A percentile compares a stretch with the other conserved stretches of the same genome.
These are phyloP conservation scores for Jamesozyma gamospora DNA, from an alignment of 805 yeast genomes.

Conservation along the genomic window DNA sequence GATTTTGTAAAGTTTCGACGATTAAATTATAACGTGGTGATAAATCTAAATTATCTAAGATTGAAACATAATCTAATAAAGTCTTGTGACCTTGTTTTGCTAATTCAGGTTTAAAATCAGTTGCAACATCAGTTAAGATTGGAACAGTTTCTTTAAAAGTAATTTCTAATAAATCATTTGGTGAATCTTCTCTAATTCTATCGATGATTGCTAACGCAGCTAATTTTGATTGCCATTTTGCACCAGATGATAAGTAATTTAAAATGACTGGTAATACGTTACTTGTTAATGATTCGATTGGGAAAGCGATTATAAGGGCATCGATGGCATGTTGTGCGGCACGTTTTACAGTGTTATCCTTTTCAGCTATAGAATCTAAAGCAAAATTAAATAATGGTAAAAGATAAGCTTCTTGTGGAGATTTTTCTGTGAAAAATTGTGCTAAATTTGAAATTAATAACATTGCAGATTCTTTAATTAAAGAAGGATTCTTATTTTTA, in stretches of 20 bases:
- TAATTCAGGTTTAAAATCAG: slow-evolving; percentile 94
- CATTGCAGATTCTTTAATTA: slow-evolving; percentile 70
- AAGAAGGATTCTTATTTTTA: slow-evolving; percentile 63
- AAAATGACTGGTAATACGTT: slow-evolving; percentile 53
- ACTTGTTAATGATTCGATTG: slow-evolving; percentile 70
- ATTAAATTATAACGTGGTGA: slow-evolving; percentile 76
- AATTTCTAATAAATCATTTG: slow-evolving; percentile 76
- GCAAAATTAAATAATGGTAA: slow-evolving; percentile 52
- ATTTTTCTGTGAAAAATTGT: slow-evolving; percentile 50
- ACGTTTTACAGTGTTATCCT: slow-evolving; percentile 76
- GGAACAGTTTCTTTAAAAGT: slow-evolving; percentile 76
- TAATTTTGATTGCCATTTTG: slow-evolving; percentile 87
- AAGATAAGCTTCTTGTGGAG: slow-evolving; percentile 70
- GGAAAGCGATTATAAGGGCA: slow-evolving; percentile 56
- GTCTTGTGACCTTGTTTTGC: slow-evolving; percentile 74
- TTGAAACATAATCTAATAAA: slow-evolving; percentile 60
- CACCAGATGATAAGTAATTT: slow-evolving; percentile 60
- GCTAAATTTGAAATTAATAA: slow-evolving; percentile 50
- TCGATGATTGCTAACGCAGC: slow-evolving; percentile 71
- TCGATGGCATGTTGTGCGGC: slow-evolving; percentile 77
- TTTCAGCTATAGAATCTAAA: slow-evolving; percentile 70
- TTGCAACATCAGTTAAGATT: slow-evolving; percentile 75
- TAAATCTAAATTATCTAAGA: slow-evolving; percentile 87
- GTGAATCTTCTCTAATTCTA: slow-evolving; percentile 64
- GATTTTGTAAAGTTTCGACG: slow-evolving; percentile 83